Evolutionary conservation across 306 rosid species (phyloP), one percentile per base, ranked within the genome.

Genomic region (Adenanthera pavonina): DNA sequence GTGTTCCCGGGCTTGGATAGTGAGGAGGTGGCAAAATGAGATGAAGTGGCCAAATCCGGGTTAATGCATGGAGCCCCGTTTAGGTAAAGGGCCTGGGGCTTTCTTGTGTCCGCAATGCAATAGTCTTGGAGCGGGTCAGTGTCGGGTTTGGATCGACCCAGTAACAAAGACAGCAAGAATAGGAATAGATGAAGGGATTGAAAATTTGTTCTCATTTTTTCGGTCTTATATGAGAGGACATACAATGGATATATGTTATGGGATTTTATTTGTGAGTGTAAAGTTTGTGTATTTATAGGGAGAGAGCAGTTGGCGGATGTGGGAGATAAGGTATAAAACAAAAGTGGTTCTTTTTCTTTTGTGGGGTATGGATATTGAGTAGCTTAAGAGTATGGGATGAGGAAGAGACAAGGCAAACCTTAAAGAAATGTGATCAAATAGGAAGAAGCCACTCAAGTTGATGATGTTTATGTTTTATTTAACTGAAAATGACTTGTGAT

Each of bases 101-200:
- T 64, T 70, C 53, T 48, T 16, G 51, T 80, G 34, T 95, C 91
- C 0, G 97, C 97, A 69, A 95, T 7, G 78, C 98, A 95, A 48
- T 88, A 92, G 51, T 91, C 97, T 66, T 95, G 95, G 43, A 95
- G 81, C 3, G 92, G 92, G 72, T 84, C 88, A 0, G 92, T 92
- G 79, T 95, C 97, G 30, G 92, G 67, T 61, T 44, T 78, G 17
- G 19, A 72, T 12, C 40, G 78, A 72, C 88, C 87, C 72, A 78
- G 25, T 5, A 88, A 5, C 11, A 83, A 78, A 36, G 62, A 40
- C 1, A 89, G 30, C 59, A 25, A 67, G 70, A 90, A 62, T 0
- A 87, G 20, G 46, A 86, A 11, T n/a, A 84, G 1, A 38, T 81
- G 79, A 46, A 85, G 85, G 40, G 66, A 81, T 3, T 78, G 75